phyloP scores from a whole-genome alignment of 2,329 filamentous ascomycete genomes.

The Aspergillus clavatus region DNA sequence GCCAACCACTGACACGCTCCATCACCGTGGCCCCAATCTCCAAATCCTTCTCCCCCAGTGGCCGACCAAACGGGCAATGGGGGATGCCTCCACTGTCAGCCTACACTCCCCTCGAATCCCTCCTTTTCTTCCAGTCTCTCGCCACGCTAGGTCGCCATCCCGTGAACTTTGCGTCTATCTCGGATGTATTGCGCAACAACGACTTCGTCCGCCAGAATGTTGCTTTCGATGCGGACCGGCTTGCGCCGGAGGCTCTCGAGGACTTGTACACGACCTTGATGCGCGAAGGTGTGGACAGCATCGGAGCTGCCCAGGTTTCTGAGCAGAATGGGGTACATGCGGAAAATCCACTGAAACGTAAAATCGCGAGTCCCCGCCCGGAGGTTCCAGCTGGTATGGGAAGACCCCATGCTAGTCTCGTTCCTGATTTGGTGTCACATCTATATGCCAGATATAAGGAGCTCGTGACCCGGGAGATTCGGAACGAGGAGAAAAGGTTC shows the following conservation, averaged over 20 bases:
- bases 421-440: conserved; percentile 66
- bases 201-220: conserved; percentile 64
- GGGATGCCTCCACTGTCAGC: conserved; percentile 58
- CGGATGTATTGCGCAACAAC: conserved; percentile 69
- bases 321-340: conserved; percentile 28
- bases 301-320: conserved; percentile 26
- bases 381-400: conserved; percentile 61
- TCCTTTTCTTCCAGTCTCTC: conserved; percentile 78
- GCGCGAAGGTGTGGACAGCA: conserved; percentile 62
- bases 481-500: conserved; percentile 67
- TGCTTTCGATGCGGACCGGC: conserved; percentile 66
- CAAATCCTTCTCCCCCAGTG: conserved; percentile 30
- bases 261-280: conserved; percentile 72
- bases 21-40: conserved; percentile 37
- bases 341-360: conserved; percentile 64
- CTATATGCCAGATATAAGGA: conserved; percentile 72
- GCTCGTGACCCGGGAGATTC: conserved; percentile 63
- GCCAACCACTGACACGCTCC: conserved; percentile 11
- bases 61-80: conserved; percentile 39
- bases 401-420: conserved; percentile 59
- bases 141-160: conserved; percentile 62
- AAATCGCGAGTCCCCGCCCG: conserved; percentile 61
- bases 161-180: conserved; percentile 65
- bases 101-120: conserved; percentile 80
- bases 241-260: conserved; percentile 73